Conservation (phyloP, 371 early-diverging fungal species). For the Mortierella sp. region DNA sequence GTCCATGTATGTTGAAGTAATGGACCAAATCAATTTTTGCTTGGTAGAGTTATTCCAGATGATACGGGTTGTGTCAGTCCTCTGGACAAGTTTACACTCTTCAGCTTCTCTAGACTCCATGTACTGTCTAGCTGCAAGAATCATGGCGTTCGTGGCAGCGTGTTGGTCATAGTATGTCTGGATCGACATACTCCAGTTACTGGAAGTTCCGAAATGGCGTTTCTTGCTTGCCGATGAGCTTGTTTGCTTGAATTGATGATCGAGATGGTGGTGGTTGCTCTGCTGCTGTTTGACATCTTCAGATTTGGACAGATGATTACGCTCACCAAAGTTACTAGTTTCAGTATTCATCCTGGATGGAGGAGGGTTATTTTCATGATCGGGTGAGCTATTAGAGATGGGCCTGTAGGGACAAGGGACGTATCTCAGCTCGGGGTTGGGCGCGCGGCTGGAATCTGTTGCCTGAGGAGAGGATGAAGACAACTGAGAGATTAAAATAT, state of each 20-base stretch:
- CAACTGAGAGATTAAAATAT: background rate
- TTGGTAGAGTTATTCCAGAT: conserved; percentile 34
- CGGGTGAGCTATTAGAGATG: conserved; percentile 3
- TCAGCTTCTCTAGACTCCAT: conserved; percentile 23
- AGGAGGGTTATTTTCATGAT: background rate
- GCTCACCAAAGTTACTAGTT: too few species aligned
- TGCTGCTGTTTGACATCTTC: background rate
- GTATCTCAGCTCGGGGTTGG: background rate
- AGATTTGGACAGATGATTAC: too few species aligned
- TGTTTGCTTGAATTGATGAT: background rate
- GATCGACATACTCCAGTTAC: conserved; percentile 26
- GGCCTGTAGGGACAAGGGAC: conserved; percentile 19
- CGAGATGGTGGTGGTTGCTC: background rate
- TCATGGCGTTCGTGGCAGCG: conserved; percentile 31
- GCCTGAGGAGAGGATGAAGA: background rate
- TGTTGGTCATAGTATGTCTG: conserved; percentile 18
- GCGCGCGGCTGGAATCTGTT: too few species aligned
- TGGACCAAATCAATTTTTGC: conserved; percentile 31
- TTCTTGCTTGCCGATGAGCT: too few species aligned
- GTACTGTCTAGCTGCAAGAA: conserved; percentile 18
- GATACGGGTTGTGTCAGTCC: conserved; percentile 2
- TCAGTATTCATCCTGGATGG: background rate
- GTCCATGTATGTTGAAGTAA: conserved; percentile 35
- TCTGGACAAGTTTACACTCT: conserved; percentile 7
- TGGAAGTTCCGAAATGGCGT: background rate